These are phyloP conservation scores for Madurella fahalii DNA, from an alignment of 2,329 filamentous ascomycete species.

Conservation along the genomic window DNA sequence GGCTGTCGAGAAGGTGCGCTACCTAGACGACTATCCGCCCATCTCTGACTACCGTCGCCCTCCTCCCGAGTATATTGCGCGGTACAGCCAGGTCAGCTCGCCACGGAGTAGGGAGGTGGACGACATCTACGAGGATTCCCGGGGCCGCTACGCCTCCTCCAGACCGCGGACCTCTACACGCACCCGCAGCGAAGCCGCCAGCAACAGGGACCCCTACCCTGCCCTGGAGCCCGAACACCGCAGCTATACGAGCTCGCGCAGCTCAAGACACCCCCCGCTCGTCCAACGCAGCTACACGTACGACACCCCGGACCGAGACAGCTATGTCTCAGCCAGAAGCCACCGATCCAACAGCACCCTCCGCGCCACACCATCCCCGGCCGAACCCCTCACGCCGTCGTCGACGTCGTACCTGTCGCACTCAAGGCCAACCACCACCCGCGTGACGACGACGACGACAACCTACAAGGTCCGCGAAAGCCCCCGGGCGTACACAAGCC, in stretches of 20 bases:
- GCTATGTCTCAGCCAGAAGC: slow-evolving; percentile 43
- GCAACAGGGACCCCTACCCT: slow-evolving; percentile 36
- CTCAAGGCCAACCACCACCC: slow-evolving; percentile 30
- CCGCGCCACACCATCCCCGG: slow-evolving; percentile 24
- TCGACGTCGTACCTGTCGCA: slow-evolving; percentile 27
- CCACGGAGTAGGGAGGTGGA: slow-evolving; percentile 32
- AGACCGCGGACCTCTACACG: slow-evolving; percentile 35
- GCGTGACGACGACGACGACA: slow-evolving; percentile 24
- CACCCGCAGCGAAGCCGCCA: slow-evolving; percentile 40
- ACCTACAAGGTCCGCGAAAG: slow-evolving; percentile 21
- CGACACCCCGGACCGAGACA: slow-evolving; percentile 37
- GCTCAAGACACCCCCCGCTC: slow-evolving; percentile 27
- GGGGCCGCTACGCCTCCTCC: slow-evolving; percentile 39
- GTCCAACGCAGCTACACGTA: slow-evolving; percentile 32
- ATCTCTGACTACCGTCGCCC: slow-evolving; percentile 33
- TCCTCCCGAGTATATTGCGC: slow-evolving; percentile 35
- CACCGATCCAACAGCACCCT: slow-evolving; percentile 36
- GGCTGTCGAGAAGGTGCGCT: slow-evolving; percentile 36
- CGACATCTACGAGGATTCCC: slow-evolving; percentile 37
- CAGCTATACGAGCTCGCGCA: slow-evolving; percentile 38
- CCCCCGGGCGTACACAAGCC: slow-evolving; percentile 16
- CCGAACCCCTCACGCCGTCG: slow-evolving; percentile 6
- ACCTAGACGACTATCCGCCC: slow-evolving; percentile 33
- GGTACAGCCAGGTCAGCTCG: slow-evolving; percentile 33
- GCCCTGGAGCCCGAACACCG: slow-evolving; percentile 40